Evolutionary conservation across 345 rosid genomes (phyloP).

Genomic region (Jatropha curcas): DNA sequence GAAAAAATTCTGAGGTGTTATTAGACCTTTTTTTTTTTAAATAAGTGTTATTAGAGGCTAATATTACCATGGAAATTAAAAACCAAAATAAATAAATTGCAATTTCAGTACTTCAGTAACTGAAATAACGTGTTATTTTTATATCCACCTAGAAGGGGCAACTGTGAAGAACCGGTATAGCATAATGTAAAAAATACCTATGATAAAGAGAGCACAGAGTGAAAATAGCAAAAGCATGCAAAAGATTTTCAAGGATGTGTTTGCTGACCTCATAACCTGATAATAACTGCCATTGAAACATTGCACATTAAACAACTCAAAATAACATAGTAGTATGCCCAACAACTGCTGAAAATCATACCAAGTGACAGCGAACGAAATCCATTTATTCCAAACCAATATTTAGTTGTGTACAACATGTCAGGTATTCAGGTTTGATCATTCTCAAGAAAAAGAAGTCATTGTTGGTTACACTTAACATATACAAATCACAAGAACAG

Average conservation of each 20-base stretch:
- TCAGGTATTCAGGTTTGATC: too few relatives aligned
- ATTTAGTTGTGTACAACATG: not conserved
- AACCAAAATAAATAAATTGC: not conserved
- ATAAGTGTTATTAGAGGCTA: too few relatives aligned
- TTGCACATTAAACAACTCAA: not conserved
- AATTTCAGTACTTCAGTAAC: not conserved
- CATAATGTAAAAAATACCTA: not conserved
- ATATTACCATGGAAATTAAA: not conserved
- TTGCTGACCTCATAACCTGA: not conserved
- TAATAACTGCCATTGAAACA: not conserved
- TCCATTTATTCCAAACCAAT: constrained; percentile 3
- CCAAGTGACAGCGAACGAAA: not conserved
- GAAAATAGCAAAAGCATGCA: too few relatives aligned
- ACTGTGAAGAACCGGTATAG: not conserved
- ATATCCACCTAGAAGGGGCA: not conserved
- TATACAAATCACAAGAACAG: constrained; percentile 4
- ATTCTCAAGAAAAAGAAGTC: too few relatives aligned
- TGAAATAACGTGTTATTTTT: constrained; percentile 1
- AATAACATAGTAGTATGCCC: not conserved
- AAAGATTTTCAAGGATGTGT: not conserved
- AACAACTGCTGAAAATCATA: not conserved
- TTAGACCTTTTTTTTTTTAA: too few relatives aligned
- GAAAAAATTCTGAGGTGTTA: too few relatives aligned
- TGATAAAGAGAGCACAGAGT: too few relatives aligned
- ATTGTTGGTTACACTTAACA: constrained; percentile 3